Evolutionary conservation across 1,139 yeast genomes (phyloP), one percentile per base, ranked within the genome.

Genomic region (Zygoascus sp.): DNA sequence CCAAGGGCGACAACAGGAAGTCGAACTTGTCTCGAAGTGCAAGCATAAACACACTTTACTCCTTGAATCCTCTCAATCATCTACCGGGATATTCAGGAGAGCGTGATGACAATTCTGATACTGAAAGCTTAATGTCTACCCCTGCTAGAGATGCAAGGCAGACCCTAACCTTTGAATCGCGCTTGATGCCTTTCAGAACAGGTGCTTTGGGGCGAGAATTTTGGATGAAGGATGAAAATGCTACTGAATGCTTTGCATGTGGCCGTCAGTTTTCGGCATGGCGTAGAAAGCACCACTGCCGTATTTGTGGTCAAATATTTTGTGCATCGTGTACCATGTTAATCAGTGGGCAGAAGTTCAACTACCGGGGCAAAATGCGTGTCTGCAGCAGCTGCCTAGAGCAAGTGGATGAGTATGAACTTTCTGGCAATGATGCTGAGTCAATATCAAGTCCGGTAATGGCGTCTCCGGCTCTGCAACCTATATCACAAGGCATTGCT

Each of bases 261-360:
- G 83, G 83, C 45, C 75, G 79, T 48, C 77, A 80, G 0, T 87
- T 87, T 60, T 45, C 47, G 42, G 47, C 83, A 0, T 92, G 90
- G 66, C 70, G 97, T 60, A 73, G 98, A 55, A 86, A 87, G 56
- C 98, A 92, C 63, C 98, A 92, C 64, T 92, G 98, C 61, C 72
- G 98, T 44, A 81, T 90, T 44, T 92, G 98, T 66, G 97, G 97
- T 2, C 97, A 90, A 63, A 92, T 92, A 37, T 92, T 89, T 60
- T 92, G 98, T 64, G 76, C 87, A 27, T 75, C 77, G n/a, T 92
- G 98, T 64, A 89, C 97, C 0, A 68, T 79, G 2, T 76, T 88
- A 54, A 80, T 89, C 10, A 76, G 88, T 2, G 95, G 95, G 36
- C 80, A 78, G 36, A 80, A 80, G 58, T 87, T 88, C 61, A 75